Evolutionary conservation across 2,329 filamentous ascomycete genomes (phyloP).

Genomic region (Neophaeococcomyces mojaviensis): DNA sequence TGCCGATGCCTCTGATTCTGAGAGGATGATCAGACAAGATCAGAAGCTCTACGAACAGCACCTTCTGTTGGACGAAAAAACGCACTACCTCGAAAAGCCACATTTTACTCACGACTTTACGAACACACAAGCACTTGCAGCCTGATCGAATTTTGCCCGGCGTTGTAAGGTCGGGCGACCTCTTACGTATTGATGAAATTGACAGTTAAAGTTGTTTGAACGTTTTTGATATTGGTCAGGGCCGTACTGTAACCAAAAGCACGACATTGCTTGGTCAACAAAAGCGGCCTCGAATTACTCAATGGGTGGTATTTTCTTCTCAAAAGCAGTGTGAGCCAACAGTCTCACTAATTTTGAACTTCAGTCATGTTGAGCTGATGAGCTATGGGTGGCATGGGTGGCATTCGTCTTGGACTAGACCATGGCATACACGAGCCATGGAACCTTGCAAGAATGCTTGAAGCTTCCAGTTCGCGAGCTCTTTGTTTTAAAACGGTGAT

Average conservation of each 20-base stretch:
- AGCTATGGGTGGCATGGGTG: not conserved
- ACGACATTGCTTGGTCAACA: not conserved
- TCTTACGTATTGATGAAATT: too few species aligned
- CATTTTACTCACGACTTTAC: slow-evolving; percentile 7
- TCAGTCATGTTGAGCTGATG: not conserved
- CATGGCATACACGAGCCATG: not conserved
- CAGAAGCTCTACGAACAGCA: slow-evolving; percentile 9
- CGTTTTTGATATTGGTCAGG: too few species aligned
- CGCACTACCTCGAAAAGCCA: slow-evolving; percentile 5
- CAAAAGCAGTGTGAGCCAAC: slow-evolving; percentile 1
- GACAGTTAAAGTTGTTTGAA: too few species aligned
- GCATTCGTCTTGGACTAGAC: slow-evolving; percentile 1
- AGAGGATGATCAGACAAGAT: slow-evolving; percentile 49
- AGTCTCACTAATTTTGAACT: too few species aligned
- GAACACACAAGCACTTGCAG: slow-evolving; percentile 8
- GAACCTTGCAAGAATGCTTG: not conserved
- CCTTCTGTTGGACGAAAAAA: slow-evolving; percentile 5
- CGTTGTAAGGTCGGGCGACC: not conserved
- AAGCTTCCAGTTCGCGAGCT: not conserved
- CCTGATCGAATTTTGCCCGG: slow-evolving; percentile 1
- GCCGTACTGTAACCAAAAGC: not conserved
- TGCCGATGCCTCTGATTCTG: slow-evolving; percentile 73
- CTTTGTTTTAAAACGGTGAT: slow-evolving; percentile 1
- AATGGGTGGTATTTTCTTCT: not conserved
- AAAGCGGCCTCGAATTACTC: not conserved